Base-by-base conservation (phyloP, 257 asterid genomes). In the Petunia axillaris region DNA sequence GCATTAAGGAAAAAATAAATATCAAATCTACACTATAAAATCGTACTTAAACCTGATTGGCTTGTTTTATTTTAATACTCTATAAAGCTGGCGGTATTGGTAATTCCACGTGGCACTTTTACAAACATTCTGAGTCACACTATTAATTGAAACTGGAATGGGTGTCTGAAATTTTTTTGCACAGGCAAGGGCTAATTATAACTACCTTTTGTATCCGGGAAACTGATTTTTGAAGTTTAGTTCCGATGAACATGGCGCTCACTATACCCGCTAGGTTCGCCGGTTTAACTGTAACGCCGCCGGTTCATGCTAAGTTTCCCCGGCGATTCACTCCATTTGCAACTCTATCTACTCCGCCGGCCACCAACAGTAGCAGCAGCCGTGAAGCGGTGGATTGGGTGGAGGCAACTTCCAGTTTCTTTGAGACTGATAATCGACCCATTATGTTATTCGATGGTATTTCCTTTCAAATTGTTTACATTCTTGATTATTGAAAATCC, bases 361-460 rank as follows among this genome's bases (percentile, higher is more conserved):
- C 38, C 70, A 78, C 77, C 70, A 89, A 88, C 2, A 76, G 86
- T 13, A 84, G 83, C 13, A 84, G 83, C 13, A 37, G 46, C 77
- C 62, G 77, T 73, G 43, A 81, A 5, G 78, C 83, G 60, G 81
- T 88, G 84, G 95, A 90, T 83, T 93, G 93, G 92, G 90, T 79
- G 70, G 86, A 90, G 88, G 97, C 91, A 83, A 91, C 97, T 58
- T 71, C 89, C 15, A 86, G 80, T 84, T 94, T 88, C 88, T 94
- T 93, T 88, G 90, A 89, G 54, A 87, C 81, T 82, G 98, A 94
- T 84, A 86, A 93, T 57, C 93, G 98, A 58, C 98, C 98, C 9
- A 94, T 94, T 85, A 93, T 94, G 98, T 82, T 94, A 66, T 94
- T 94, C 79, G 98, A 94, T 82, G 98, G 98, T 93, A 90, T 64